A percentile compares a stretch with the other conserved stretches of the same genome.
Evolutionary conservation across 257 asterid genomes (phyloP).

Genomic region (Lantana camara): DNA sequence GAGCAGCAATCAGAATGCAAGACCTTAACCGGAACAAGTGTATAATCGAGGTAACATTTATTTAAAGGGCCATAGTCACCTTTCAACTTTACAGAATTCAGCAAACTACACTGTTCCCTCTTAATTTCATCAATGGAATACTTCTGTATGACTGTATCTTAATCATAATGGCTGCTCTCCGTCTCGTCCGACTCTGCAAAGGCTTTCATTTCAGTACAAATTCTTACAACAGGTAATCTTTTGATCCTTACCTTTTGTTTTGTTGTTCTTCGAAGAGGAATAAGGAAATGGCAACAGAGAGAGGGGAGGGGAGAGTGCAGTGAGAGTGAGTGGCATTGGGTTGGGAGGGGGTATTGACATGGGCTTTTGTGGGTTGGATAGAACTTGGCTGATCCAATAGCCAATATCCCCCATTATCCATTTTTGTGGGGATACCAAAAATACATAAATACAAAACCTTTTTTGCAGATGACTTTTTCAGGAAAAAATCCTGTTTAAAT

Average conservation of each 20-base stretch:
- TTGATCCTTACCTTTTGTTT: constrained; percentile 57
- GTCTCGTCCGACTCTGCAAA: constrained; percentile 39
- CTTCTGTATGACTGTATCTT: constrained; percentile 59
- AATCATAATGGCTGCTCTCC: constrained; percentile 20
- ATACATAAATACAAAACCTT: no score
- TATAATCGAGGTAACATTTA: constrained; percentile 81
- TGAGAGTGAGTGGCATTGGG: no score
- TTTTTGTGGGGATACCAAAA: no score
- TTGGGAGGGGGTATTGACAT: no score
- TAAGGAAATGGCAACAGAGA: no score
- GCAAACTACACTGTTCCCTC: constrained; percentile 65
- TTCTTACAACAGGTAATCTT: constrained; percentile 23
- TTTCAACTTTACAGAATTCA: constrained; percentile 60
- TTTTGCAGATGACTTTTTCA: no score
- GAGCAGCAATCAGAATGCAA: constrained; percentile 86
- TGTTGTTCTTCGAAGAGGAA: no score
- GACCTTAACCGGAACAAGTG: constrained; percentile 80
- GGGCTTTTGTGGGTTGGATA: no score
- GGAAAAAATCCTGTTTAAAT: not conserved
- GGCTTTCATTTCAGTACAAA: constrained; percentile 43
- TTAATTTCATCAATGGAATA: constrained; percentile 79
- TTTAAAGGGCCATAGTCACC: constrained; percentile 96
- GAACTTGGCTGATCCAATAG: no score
- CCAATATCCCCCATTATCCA: no score
- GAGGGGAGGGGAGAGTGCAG: no score